Percentiles rank a stretch among this genome's conserved stretches.
Conservation (phyloP, 306 rosid genomes). For the Prosopis cineraria region DNA sequence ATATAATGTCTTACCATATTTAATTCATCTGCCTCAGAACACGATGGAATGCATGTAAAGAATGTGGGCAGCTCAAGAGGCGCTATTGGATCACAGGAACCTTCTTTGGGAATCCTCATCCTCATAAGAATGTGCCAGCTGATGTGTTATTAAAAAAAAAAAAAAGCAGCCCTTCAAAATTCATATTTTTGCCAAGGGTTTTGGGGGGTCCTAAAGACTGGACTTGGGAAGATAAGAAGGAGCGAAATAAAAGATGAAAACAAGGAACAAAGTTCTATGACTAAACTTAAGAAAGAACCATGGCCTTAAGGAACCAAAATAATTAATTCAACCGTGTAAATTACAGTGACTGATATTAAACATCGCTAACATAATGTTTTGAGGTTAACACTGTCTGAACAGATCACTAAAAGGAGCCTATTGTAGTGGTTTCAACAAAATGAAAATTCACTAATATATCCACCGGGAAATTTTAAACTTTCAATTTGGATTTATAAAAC, state of each 20-base stretch:
- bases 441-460: constrained; percentile 1
- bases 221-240: neutral
- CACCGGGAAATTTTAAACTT: neutral
- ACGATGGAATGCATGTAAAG: constrained; percentile 86
- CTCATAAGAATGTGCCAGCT: constrained; percentile 98
- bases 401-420: neutral
- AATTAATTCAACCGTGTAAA: neutral
- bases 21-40: constrained; percentile 73
- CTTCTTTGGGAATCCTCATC: constrained; percentile 81
- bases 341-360: neutral
- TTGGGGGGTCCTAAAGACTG: neutral
- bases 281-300: neutral
- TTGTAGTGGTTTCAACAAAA: neutral
- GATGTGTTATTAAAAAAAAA: constrained; percentile 29
- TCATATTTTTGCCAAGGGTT: constrained; percentile 11
- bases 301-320: neutral
- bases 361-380: neutral
- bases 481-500: constrained; percentile 4
- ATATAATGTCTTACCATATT: constrained; percentile 49
- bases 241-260: constrained; percentile 4
- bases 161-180: constrained; percentile 1
- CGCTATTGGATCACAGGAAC: constrained; percentile 79
- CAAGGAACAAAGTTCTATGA: neutral
- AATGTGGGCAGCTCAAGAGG: constrained; percentile 98
- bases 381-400: neutral